Evolutionary conservation across 2,329 filamentous ascomycete genomes (phyloP), one percentile per base, ranked within the genome.

Genomic region (Parastagonospora avenae): DNA sequence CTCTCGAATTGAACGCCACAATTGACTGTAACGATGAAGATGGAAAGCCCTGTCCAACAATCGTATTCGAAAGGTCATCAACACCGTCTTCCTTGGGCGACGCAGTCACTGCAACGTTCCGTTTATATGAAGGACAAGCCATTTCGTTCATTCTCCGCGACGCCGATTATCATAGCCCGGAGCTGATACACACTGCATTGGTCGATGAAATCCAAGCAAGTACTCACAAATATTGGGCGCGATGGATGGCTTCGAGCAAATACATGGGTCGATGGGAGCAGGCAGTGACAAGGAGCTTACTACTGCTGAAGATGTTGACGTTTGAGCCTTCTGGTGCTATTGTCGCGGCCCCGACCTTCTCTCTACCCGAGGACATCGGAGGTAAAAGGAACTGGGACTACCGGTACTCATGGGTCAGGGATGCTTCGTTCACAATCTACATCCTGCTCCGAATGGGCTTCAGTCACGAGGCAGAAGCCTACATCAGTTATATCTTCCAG

Each of bases 321-420:
- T 92, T 87, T 61, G 89, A 92, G 64, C 89, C 88, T 0, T 92
- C 88, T 0, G 89, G 89, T 2, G 89, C 89, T 8, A 91, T 92
- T 43, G 81, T 91, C 30, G 89, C 89, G 1, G 82, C 89, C 1
- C 88, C 89, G 0, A 92, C 88, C 0, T 92, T 92, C 63, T 91
- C 88, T 0, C 80, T 92, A 1, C 89, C 89, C 0, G 89, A 92
- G 68, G 86, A 87, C 43, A 63, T 68, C 39, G 60, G 64, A 47
- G 66, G 66, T 62, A 48, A 10, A 46, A 28, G 80, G 12, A 82
- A 82, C 42, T 82, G 80, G 86, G 87, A 90, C 68, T 90, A 90
- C 64, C 81, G 87, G n/a, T 92, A 84, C 72, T 89, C 82, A 8
- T 92, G 89, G 89, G 84, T 92, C 31, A 82, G 89, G 16, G 89